These are phyloP conservation scores for Collariella sp. DNA, from an alignment of 495 filamentous ascomycete genomes.

Conservation along the genomic window DNA sequence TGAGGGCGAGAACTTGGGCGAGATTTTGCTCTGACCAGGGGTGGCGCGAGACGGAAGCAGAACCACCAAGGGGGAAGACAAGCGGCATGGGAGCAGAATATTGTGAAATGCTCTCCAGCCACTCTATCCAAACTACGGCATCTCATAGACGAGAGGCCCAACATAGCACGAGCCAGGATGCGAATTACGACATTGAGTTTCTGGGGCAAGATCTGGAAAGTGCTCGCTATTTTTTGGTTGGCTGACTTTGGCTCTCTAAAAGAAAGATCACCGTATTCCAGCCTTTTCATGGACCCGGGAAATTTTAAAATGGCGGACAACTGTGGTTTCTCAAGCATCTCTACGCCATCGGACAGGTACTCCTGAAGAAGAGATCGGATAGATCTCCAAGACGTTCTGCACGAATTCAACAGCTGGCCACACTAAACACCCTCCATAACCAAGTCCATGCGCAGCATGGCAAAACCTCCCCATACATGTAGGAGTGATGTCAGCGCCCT, in stretches of 20 bases:
- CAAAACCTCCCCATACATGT: slow-evolving; percentile 49
- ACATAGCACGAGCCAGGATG: slow-evolving; percentile 2
- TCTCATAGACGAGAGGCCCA: not conserved
- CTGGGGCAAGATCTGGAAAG: not conserved
- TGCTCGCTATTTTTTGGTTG: too few species aligned
- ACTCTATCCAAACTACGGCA: not conserved
- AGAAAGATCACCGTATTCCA: too few species aligned
- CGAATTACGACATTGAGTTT: not conserved
- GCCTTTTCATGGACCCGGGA: too few species aligned
- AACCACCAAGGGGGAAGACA: slow-evolving; percentile 1
- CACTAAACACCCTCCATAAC: too few species aligned
- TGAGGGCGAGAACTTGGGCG: slow-evolving; percentile 75
- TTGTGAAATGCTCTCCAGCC: slow-evolving; percentile 59
- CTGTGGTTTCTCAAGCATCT: too few species aligned
- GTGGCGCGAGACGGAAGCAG: not conserved
- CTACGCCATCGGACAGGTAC: too few species aligned
- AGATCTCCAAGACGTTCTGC: too few species aligned
- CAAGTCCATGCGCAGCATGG: slow-evolving; percentile 47
- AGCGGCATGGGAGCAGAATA: slow-evolving; percentile 52
- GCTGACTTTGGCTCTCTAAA: too few species aligned
- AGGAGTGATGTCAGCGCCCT: slow-evolving; percentile 41
- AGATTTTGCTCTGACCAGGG: slow-evolving; percentile 54
- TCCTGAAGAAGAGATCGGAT: too few species aligned
- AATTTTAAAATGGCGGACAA: too few species aligned
- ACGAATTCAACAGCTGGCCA: too few species aligned